Evolutionary conservation across 2,329 filamentous ascomycete species (phyloP), one percentile per base, ranked within the genome.

Genomic region (Talaromyces piceae): DNA sequence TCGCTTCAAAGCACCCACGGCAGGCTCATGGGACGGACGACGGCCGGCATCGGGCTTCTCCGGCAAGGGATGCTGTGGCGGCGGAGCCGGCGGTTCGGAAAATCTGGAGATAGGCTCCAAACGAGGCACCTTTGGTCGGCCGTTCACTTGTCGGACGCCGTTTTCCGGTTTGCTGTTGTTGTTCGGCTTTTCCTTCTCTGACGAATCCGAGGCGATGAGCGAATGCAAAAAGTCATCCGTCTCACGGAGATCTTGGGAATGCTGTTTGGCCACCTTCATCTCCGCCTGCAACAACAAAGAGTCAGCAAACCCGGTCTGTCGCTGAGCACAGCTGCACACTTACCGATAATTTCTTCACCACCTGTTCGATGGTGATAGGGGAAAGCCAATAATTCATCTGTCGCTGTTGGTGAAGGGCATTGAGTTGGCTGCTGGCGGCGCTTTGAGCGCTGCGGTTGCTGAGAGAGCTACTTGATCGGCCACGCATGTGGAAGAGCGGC

Each of bases 311-410:
- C 26, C 11, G 11, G 6, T 18, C 20, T 37, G 16, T 37, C 33
- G 6, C 30, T 5, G 4, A 18, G 16, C n/a, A 37, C 6, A 18
- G 2, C 46, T 30, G 9, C 41, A 33, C 2, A 12, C 59, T 75
- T 76, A 91, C 87, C 64, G 87, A 86, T 48, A 93, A 75, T 64
- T 83, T 84, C 66, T 95, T 96, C 33, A 96, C 86, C 51, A 98
- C 91, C 60, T 95, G 88, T 66, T 98, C 93, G 41, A 94, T 93
- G 5, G 89, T 94, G 57, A 96, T 84, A 0, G 91, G 89, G 5
- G 88, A 88, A 51, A 94, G 76, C 83, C 89, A 94, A 61, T 90
- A 90, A 31, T 89, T 88, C 71, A 84, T 79, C 54, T 84, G 82
- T 48, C 89, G 80, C 59, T 88, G 87, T 58, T 89, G 86, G 50